These are phyloP conservation scores for Rhizopogon rudus DNA, from an alignment of 768 basidiomycete genomes.

Conservation along the genomic window DNA sequence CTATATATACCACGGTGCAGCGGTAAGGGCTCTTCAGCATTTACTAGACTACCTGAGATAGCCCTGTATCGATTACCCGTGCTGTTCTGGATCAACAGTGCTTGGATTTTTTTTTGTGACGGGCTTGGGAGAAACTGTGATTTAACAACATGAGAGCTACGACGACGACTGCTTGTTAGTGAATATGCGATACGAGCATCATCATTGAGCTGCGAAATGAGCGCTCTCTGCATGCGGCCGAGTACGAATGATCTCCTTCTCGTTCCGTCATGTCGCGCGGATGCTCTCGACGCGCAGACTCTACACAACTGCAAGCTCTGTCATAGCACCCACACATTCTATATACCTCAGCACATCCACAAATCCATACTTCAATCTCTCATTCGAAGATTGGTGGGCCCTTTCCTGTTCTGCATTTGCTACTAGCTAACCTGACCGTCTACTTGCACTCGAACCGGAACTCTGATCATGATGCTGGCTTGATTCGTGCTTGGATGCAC, in stretches of 20 bases:
- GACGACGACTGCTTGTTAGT: too few relatives aligned
- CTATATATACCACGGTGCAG: conserved; percentile 80
- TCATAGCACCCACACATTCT: conserved; percentile 36
- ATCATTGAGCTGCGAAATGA: not conserved
- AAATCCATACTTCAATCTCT: conserved; percentile 86
- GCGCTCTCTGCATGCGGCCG: not conserved
- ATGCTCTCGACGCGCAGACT: conserved; percentile 12
- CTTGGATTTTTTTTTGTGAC: not conserved
- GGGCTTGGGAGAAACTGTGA: not conserved
- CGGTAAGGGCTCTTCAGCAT: conserved; percentile 43
- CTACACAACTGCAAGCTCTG: conserved; percentile 13
- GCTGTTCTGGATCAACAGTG: not conserved
- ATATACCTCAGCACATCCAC: conserved; percentile 74
- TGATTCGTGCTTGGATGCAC: conserved; percentile 22
- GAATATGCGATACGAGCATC: too few relatives aligned
- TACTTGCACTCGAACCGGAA: not conserved
- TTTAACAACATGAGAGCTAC: not conserved
- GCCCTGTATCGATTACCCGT: not conserved
- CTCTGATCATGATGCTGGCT: conserved; percentile 20
- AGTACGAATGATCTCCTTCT: conserved; percentile 21
- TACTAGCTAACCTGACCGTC: not conserved
- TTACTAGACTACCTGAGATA: not conserved
- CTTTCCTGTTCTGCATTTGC: conserved; percentile 14
- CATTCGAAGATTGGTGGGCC: conserved; percentile 81
- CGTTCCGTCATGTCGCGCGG: conserved; percentile 24